Conservation (phyloP, 306 rosid species). For the Vicia faba region DNA sequence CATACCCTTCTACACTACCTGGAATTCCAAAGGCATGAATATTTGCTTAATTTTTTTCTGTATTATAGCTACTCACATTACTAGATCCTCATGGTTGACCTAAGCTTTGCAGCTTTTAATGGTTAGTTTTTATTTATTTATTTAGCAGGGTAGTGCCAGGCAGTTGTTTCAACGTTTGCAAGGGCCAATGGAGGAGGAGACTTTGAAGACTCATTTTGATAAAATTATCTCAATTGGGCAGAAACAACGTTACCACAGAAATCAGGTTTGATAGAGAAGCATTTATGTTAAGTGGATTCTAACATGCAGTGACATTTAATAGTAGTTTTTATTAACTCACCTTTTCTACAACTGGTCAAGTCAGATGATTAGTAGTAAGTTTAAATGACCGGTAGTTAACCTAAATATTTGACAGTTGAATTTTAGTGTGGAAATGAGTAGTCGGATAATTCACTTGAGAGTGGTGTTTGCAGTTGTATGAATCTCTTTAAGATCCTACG, state of each 20-base stretch:
- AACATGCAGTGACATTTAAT: constrained; percentile 21
- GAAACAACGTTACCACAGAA: constrained; percentile 68
- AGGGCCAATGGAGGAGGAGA: constrained; percentile 97
- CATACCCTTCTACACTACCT: constrained; percentile 94
- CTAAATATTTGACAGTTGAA: background rate
- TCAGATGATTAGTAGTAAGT: constrained; percentile 21
- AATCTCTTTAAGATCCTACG: constrained; percentile 2
- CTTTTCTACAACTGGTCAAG: constrained; percentile 11
- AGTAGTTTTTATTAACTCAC: background rate
- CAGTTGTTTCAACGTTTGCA: constrained; percentile 95
- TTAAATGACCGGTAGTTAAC: constrained; percentile 9
- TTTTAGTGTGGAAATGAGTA: constrained; percentile 6
- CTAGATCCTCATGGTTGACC: constrained; percentile 16
- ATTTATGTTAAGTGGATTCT: constrained; percentile 14
- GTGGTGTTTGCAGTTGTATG: constrained; percentile 17
- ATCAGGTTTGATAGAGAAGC: constrained; percentile 67
- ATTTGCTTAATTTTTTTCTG: constrained; percentile 1
- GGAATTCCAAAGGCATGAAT: constrained; percentile 96
- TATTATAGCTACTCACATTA: background rate
- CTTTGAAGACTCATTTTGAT: constrained; percentile 90
- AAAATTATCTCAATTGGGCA: constrained; percentile 91
- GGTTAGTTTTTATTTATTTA: constrained; percentile 16
- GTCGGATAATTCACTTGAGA: constrained; percentile 6
- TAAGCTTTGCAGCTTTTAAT: constrained; percentile 36
- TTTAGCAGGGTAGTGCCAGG: constrained; percentile 95